Evolutionary conservation across 495 filamentous ascomycete genomes (phyloP).

Genomic region (Penicillium nucicola): DNA sequence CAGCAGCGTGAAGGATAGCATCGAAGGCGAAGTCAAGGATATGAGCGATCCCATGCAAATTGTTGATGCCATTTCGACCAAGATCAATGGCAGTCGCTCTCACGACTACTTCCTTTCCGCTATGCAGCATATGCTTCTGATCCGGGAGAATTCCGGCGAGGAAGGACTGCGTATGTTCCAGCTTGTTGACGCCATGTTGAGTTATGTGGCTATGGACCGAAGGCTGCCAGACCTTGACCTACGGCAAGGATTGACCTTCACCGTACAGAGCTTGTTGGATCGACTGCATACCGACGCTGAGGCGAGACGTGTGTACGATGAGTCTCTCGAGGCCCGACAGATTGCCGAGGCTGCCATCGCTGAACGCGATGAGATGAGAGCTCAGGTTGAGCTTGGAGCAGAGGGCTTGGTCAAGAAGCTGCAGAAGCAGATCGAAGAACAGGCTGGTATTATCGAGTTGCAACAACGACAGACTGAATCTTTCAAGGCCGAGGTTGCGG

Average conservation of each 20-base stretch:
- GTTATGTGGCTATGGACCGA: constrained; percentile 98
- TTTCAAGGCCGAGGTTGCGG: constrained; percentile 83
- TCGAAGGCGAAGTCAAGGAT: constrained; percentile 91
- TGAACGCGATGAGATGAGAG: constrained; percentile 92
- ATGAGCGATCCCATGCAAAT: constrained; percentile 92
- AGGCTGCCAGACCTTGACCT: constrained; percentile 94
- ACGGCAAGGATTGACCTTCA: constrained; percentile 95
- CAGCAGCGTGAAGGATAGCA: constrained; percentile 81
- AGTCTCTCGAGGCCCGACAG: constrained; percentile 82
- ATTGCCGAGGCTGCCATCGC: constrained; percentile 94
- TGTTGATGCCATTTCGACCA: constrained; percentile 87
- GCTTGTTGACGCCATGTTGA: constrained; percentile 95
- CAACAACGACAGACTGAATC: constrained; percentile 81
- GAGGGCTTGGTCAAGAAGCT: constrained; percentile 92
- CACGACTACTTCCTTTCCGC: constrained; percentile 96
- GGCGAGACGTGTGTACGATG: constrained; percentile 85
- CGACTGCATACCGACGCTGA: constrained; percentile 95
- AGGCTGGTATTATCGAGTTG: constrained; percentile 83
- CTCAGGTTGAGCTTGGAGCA: constrained; percentile 88
- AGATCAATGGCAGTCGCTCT: constrained; percentile 75
- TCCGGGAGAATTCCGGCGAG: constrained; percentile 89
- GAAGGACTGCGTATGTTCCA: constrained; percentile 96
- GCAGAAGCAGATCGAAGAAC: constrained; percentile 90
- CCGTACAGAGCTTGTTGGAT: constrained; percentile 91
- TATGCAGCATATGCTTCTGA: constrained; percentile 90